Evolutionary conservation across 345 rosid species (phyloP).

Genomic region (Dovyalis caffra): DNA sequence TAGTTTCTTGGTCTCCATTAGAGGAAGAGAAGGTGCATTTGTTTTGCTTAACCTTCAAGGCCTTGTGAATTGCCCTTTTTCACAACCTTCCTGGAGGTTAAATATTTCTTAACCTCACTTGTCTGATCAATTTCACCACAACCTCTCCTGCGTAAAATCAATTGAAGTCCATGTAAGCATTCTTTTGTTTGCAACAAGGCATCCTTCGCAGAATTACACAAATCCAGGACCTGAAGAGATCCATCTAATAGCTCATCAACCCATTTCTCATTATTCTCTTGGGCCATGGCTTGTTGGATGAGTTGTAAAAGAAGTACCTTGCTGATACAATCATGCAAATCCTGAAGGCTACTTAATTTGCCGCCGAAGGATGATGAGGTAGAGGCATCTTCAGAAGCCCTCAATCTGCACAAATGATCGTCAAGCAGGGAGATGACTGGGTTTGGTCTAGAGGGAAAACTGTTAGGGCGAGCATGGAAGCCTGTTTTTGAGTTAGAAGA

Average conservation of each 20-base stretch:
- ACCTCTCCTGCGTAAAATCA: conserved; percentile 14
- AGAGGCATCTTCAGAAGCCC: not conserved
- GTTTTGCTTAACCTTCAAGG: conserved; percentile 26
- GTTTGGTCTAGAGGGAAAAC: not conserved
- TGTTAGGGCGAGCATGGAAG: not conserved
- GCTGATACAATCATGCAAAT: not conserved
- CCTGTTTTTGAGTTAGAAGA: not conserved
- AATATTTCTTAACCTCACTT: conserved; percentile 34
- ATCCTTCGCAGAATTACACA: conserved; percentile 16
- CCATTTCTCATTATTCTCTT: not conserved
- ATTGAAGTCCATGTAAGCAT: conserved; percentile 27
- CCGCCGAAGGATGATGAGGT: not conserved
- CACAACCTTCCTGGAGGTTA: conserved; percentile 40
- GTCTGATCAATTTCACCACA: conserved; percentile 3
- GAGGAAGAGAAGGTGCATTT: conserved; percentile 1
- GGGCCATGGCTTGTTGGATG: not conserved
- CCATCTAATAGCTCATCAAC: too few relatives aligned
- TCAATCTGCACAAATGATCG: not conserved
- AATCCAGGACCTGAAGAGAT: too few relatives aligned
- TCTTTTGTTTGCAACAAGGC: conserved; percentile 25
- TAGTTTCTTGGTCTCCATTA: conserved; percentile 15
- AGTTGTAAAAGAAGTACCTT: not conserved
- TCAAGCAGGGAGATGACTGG: not conserved
- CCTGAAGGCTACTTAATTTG: not conserved
- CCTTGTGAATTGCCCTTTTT: conserved; percentile 43